Evolutionary conservation across 257 asterid genomes (phyloP), one percentile per base, ranked within the genome.

Genomic region (Solanum etuberosum): DNA sequence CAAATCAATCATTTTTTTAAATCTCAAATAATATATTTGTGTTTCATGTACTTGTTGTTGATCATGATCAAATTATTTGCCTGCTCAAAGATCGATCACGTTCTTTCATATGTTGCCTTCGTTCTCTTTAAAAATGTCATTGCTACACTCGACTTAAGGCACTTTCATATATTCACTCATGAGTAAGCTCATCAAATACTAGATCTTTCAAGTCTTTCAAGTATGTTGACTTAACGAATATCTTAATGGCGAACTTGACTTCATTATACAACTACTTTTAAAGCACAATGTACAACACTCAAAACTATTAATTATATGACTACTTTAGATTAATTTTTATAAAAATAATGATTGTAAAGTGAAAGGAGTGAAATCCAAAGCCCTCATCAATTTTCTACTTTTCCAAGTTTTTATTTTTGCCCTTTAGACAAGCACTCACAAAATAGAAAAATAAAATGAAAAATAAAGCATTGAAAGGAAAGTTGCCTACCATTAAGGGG

Each of bases 401-500:
- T 90, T 72, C 11, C 40, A 46, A 77, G 86, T 87, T 43, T 43
- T 3, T 34, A 20, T 34, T 72, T 72, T 72, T 32, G 0, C 81
- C 86, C 88, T 89, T 91, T 89, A 82, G 90, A 90, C 88, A 90
- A 54, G 70, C 94, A 93, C 93, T 86, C 90, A 89, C 85, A 87
- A 88, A 84, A 87, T 85, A 86, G 86, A 81, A 34, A 87, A 57
- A 73, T n/a, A 59, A 76, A 54, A 51, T 16, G n/a, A 51, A 6
- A 10, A 80, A 35, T 35, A 72, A 42, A 87, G 85, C 77, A 61
- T 70, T 65, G 72, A 83, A 86, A 77, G 87, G 89, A 89, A 83
- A 90, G 92, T 87, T 92, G 92, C 92, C 94, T 87, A 92, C 93
- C 91, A 90, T 88, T 87, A 89, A 71, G 94, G 93, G 88, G 87